phyloP scores from a whole-genome alignment of 495 filamentous ascomycete genomes.

The Darksidea phi region DNA sequence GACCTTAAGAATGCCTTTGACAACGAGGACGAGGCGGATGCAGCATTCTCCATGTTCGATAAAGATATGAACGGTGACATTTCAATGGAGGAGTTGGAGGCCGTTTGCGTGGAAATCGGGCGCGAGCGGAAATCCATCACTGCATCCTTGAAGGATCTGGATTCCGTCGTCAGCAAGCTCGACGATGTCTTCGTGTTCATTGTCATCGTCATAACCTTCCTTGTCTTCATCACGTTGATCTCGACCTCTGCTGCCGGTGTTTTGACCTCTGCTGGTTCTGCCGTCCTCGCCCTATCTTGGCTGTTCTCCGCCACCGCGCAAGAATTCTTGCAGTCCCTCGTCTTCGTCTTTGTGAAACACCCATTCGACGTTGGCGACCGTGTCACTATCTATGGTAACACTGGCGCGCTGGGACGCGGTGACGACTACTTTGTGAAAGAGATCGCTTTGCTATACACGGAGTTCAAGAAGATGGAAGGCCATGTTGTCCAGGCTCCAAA shows the following conservation, averaged over 20 bases:
- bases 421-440: conserved; percentile 97
- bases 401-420: conserved; percentile 69
- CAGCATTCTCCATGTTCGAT: conserved; percentile 91
- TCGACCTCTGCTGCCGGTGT: conserved; percentile 84
- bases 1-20: conserved; percentile 80
- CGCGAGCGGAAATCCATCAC: conserved; percentile 94
- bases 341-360: conserved; percentile 98
- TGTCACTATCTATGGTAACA: conserved; percentile 87
- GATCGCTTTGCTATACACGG: conserved; percentile 90
- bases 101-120: conserved; percentile 91
- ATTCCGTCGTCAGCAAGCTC: conserved; percentile 90
- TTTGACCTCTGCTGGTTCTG: conserved; percentile 81
- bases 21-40: conserved; percentile 84
- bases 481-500: conserved; percentile 96
- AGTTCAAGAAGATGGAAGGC: conserved; percentile 98
- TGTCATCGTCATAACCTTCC: conserved; percentile 70
- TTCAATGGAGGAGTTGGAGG: conserved; percentile 91
- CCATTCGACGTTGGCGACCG: conserved; percentile 96
- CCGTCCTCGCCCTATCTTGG: conserved; percentile 86
- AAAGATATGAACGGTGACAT: conserved; percentile 97
- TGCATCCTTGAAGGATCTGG: conserved; percentile 88
- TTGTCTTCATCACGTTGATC: conserved; percentile 86
- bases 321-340: conserved; percentile 85
- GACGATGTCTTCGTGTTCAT: conserved; percentile 86
- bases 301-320: conserved; percentile 88